Evolutionary conservation across 768 basidiomycete species (phyloP), one percentile per base, ranked within the genome.

Genomic region (Megacollybia marginata): DNA sequence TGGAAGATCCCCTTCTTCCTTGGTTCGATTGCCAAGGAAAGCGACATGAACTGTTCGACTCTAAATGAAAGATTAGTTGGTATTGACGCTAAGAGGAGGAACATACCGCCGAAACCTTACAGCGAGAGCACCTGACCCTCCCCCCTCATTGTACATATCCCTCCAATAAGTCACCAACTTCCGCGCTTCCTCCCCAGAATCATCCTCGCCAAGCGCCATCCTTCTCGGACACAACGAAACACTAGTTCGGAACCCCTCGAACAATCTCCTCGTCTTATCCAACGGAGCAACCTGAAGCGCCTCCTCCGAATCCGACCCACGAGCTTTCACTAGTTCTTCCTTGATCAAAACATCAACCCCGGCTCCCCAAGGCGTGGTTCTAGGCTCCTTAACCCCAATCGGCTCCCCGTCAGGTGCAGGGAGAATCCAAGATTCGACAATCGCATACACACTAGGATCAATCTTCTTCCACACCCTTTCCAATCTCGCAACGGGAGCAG

Each of bases 381-480:
- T 68, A 7, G 81, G 79, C 46, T 79, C 69, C 40, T 66, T 68
- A 9, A 62, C 62, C 47, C 62, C 64, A 2, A 54, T 48, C 10
- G 55, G 54, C 35, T 63, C 65, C 3, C 65, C 67, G 20, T 67
- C 65, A 7, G 60, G 60, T 31, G 59, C 61, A 28, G 69, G 64
- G 56, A 80, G 74, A 0, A 83, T 76, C 88, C 88, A 90, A 3
- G 73, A 70, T 54, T 88, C 85, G 28, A 88, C 74, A 2, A 72
- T 74, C 8, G 73, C 69, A 43, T 82, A 56, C 15, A 79, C 78
- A 18, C 72, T 69, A 0, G 76, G 61, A 51, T 88, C 84, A 0
- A 87, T 85, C 16, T 88, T 72, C 57, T 79, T 81, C 90, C 90
- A 92, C 5, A 74, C 85, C 62, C 88, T 89, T 46, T 83, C 85